phyloP scores from a whole-genome alignment of 441 rosid species.

The Isatis lusitanica region DNA sequence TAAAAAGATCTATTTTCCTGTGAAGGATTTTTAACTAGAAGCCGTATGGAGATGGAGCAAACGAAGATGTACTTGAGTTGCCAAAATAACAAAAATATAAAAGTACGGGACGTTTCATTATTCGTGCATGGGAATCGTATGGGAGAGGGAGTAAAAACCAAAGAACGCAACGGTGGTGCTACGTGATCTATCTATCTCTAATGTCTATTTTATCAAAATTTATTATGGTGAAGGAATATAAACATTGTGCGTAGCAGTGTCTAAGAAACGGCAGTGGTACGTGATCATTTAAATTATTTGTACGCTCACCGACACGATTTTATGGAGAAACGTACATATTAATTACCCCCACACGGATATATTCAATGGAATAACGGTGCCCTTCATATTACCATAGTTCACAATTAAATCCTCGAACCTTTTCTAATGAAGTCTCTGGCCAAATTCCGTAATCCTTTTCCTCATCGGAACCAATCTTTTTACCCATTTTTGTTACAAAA shows the following conservation, averaged over 20 bases:
- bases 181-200: constrained; percentile 22
- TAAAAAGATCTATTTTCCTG: not conserved
- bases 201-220: not conserved
- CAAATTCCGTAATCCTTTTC: too few relatives aligned
- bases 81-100: not conserved
- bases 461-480: too few relatives aligned
- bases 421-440: not conserved
- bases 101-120: not conserved
- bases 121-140: constrained; percentile 23
- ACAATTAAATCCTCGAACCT: not conserved
- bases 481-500: too few relatives aligned
- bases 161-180: constrained; percentile 30
- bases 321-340: constrained; percentile 25
- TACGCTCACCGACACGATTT: constrained; percentile 30
- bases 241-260: not conserved
- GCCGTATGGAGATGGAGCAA: not conserved
- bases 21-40: not conserved
- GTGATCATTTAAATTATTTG: constrained; percentile 5
- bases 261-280: constrained; percentile 26
- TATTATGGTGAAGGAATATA: not conserved
- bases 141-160: constrained; percentile 22
- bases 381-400: constrained; percentile 4
- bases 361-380: constrained; percentile 7
- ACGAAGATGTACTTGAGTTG: not conserved
- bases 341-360: constrained; percentile 6